Base-by-base conservation (phyloP, 1,139 yeast species). In the Taiozyma onychis region DNA sequence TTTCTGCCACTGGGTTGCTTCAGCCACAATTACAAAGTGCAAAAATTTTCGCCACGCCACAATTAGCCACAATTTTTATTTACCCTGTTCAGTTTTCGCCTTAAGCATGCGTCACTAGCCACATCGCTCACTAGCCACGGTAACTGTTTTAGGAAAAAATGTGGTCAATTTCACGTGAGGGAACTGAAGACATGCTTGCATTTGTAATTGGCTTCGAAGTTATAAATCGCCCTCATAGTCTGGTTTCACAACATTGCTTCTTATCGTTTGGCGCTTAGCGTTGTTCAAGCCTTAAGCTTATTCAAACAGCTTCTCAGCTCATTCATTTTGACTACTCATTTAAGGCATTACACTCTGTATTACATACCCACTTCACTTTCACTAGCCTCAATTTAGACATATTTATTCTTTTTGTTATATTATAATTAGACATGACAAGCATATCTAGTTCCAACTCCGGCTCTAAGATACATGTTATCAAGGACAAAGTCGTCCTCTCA, bases 401-500 rank as follows among this genome's bases (percentile, higher is more conserved):
- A 13, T 37, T 18, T 21, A 37, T 10, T 37, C 35, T 32, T n/a
- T 1, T n/a, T n/a, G 35, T 14, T 9, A 32, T 32, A 32, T 10
- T 4, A 18, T 13, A 37, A 4, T 10, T 7, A 21, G 18, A 37
- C 24, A 37, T 37, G 41, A 8, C 41, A 8, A 37, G 41, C 22
- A 37, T 21, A 37, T 37, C 41, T 10, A 24, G 18, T 10, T 21
- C 41, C 16, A 18, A 18, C 24, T 18, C 22, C 14, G 45, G 46
- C 11, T 42, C 41, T 13, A 50, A 39, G 26, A 45, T 53, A 13
- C 50, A 50, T 48, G 55, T 56, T 48, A 53, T 60, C 45, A 58
- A 55, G 43, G 55, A 54, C 50, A 56, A 57, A 39, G 61, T 72
- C 11, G 54, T 61, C 14, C 62, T 77, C n/a, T 68, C 80, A 0